Percentiles rank a stretch among this genome's conserved stretches.
phyloP scores from a whole-genome alignment of 2,329 filamentous ascomycete genomes.

The Dryadomyces quercus-mongolicae region DNA sequence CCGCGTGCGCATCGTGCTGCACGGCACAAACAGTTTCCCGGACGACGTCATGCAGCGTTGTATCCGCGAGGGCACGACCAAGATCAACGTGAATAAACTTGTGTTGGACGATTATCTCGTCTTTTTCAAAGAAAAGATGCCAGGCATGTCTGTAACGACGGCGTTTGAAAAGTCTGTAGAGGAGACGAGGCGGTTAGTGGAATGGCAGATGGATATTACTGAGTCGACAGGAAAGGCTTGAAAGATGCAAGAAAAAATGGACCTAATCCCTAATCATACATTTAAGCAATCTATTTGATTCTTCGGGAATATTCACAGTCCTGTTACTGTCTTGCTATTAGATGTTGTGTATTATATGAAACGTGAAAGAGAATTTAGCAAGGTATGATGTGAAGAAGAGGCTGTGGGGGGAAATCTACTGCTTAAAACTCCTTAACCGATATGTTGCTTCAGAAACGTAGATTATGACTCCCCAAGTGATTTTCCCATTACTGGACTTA shows the following conservation, averaged over 20 bases:
- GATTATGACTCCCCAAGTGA: too few species aligned
- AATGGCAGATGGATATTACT: slow-evolving; percentile 30
- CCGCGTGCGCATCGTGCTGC: slow-evolving; percentile 34
- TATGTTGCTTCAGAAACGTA: too few species aligned
- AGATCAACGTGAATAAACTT: slow-evolving; percentile 44
- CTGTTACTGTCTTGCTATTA: too few species aligned
- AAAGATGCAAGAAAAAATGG: neutral
- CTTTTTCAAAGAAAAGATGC: slow-evolving; percentile 29
- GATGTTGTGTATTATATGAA: too few species aligned
- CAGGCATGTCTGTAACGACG: slow-evolving; percentile 27
- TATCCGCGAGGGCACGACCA: slow-evolving; percentile 37
- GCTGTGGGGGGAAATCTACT: too few species aligned
- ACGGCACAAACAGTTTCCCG: slow-evolving; percentile 44
- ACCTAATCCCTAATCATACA: neutral
- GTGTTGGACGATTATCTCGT: slow-evolving; percentile 16
- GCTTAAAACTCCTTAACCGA: too few species aligned
- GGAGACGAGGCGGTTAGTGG: slow-evolving; percentile 30
- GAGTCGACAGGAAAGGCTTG: slow-evolving; percentile 30
- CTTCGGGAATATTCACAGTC: too few species aligned
- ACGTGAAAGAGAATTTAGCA: too few species aligned
- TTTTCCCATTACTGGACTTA: too few species aligned
- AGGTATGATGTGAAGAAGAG: too few species aligned
- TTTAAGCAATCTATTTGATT: too few species aligned
- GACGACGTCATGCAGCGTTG: slow-evolving; percentile 29
- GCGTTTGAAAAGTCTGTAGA: slow-evolving; percentile 33